Base-by-base conservation (phyloP, 2,329 filamentous ascomycete genomes). In the Hypoxylon rubiginosum region DNA sequence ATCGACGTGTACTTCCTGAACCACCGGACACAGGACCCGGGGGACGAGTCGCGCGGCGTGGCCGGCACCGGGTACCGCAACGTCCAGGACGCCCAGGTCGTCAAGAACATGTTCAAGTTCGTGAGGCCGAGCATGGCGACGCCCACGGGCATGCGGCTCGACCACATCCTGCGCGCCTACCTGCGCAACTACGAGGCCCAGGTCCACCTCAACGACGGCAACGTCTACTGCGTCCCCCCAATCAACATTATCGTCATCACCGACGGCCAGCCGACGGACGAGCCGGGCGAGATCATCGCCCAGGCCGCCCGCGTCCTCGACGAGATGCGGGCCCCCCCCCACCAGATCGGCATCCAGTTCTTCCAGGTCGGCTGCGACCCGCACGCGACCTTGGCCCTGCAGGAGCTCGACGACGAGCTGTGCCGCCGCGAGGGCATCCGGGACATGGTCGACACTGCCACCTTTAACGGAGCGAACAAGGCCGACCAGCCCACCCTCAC, bases 1-100 rank as follows among this genome's bases (percentile, higher is more conserved):
- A 90, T 98, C 71, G 95, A 98, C 76, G 83, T 98, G 68, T 94
- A 92, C 84, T 98, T 98, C 79, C 83, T 98, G 39, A 97, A 98
- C 80, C 86, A 91, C 75, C 75, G 77, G 36, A 83, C 81, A 67
- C 77, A 64, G 5, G 74, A 80, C 26, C 62, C 66, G 0, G 81
- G 83, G n/a, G 72, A 74, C 4, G 61, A 62, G 6, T 36, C 49
- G 5, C 72, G 75, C 9, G 77, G 77, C 19, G 79, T 82, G 56
- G 79, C 82, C 1, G 78, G 80, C 0, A 80, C 83, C 0, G 87
- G 87, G 4, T 94, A 92, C 80, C 83, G 83, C 70, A 88, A 91
- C 64, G 84, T 97, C 68, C 87, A 78, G 0, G 82, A 83, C 0
- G 80, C 88, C 0, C 77, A 74, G 0, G 83, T 84, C 0, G 90